Evolutionary conservation across 345 rosid species (phyloP), one percentile per base, ranked within the genome.

Genomic region (Eucalyptus decipiens): DNA sequence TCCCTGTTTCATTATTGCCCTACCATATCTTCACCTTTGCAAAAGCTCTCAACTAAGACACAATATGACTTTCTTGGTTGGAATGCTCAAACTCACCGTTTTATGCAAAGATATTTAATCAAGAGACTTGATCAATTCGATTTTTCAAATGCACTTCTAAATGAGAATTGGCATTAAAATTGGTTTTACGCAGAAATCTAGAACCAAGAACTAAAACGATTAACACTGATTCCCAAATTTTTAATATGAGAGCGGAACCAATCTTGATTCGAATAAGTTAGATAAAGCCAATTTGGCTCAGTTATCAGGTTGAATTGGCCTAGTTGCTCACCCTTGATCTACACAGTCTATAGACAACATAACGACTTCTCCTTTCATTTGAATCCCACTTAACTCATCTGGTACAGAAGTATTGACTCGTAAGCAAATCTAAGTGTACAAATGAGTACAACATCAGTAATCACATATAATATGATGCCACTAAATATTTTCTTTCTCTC

Each of bases 211-310:
- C 37, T 7, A n/a, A 65, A n/a, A 65, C 10, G 9, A 15, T 65
- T 17, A 30, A n/a, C 9, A 8, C 9, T 2, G 2, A 65, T 65
- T n/a, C 6, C 37, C 37, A 65, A 13, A 7, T 15, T 65, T 12
- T 65, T 65, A 0, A n/a, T 15, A n/a, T n/a, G 76, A 18, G 21
- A 65, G 4, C 5, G 5, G 21, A 65, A 65, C 10, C 5, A 32
- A 15, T 65, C 34, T 28, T 1, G 0, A 12, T 62, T 60, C 4
- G 18, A 28, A 62, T n/a, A 30, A 11, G 32, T 9, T n/a, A 19
- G 19, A 4, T 15, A 65, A 65, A 8, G 19, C 37, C 6, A 0
- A 3, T n/a, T 65, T 2, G 1, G 72, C 16, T n/a, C 3, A 8
- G 19, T 26, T n/a, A 16, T 65, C 10, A 32, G 5, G 76, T 65